These are phyloP conservation scores for Marchantia paleacea DNA, from an alignment of 225 moss, liverwort and hornwort species.

Conservation along the genomic window DNA sequence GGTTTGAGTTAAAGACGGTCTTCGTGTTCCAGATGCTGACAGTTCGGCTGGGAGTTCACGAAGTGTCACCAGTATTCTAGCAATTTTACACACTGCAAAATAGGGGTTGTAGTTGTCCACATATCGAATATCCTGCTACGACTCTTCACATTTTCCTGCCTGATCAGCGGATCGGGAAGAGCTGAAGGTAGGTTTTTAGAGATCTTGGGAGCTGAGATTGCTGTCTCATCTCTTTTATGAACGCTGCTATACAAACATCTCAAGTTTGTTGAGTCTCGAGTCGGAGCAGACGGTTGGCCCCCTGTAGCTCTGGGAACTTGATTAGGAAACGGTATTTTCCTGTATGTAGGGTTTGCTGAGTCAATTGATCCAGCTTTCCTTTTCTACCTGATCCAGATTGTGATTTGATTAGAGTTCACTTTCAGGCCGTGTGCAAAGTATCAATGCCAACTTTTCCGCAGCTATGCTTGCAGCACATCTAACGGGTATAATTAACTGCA, in stretches of 20 bases:
- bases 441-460: background rate
- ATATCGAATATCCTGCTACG: background rate
- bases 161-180: background rate
- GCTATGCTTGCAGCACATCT: background rate
- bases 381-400: too few relatives aligned
- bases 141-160: background rate
- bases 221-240: background rate
- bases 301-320: too few relatives aligned
- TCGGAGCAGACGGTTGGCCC: too few relatives aligned
- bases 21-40: background rate
- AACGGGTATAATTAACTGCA: background rate
- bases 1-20: background rate
- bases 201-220: background rate
- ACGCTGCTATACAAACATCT: too few relatives aligned
- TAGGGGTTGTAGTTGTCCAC: background rate
- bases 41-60: background rate
- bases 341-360: background rate
- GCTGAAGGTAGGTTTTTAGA: background rate
- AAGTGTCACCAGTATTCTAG: background rate
- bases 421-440: background rate
- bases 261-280: too few relatives aligned
- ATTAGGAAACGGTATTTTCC: background rate
- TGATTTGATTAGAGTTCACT: background rate
- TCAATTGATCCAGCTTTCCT: background rate
- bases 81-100: background rate